A percentile compares a stretch with the other conserved stretches of the same genome.
These are phyloP conservation scores for Oemleria cerasiformis DNA, from an alignment of 306 rosid genomes.

Conservation along the genomic window DNA sequence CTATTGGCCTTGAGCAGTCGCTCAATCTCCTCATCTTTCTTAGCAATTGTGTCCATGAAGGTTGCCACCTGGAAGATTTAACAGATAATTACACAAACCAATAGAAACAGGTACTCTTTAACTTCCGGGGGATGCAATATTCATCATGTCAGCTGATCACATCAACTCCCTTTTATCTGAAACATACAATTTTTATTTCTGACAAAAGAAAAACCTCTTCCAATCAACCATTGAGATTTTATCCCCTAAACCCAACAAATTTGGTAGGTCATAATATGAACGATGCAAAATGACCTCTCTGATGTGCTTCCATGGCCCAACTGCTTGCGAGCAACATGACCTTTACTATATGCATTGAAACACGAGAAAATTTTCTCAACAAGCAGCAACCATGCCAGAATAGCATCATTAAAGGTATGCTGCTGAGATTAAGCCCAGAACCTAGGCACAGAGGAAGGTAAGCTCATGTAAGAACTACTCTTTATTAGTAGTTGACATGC, in stretches of 20 bases:
- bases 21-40: constrained; percentile 85
- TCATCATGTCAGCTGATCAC: neutral
- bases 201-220: neutral
- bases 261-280: neutral
- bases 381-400: neutral
- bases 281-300: neutral
- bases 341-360: neutral
- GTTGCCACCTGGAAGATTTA: constrained; percentile 59
- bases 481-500: neutral
- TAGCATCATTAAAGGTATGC: neutral
- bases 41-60: constrained; percentile 64
- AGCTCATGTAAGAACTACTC: constrained; percentile 1
- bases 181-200: neutral
- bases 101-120: neutral
- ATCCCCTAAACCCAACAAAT: neutral
- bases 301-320: neutral
- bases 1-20: constrained; percentile 54
- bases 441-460: neutral
- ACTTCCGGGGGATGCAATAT: neutral
- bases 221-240: neutral
- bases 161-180: neutral
- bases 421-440: no score
- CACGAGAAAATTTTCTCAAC: neutral
- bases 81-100: constrained; percentile 26
- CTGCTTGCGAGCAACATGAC: neutral